These are phyloP conservation scores for Pseudoneurospora amorphoporcata DNA, from an alignment of 495 filamentous ascomycete genomes.

Conservation along the genomic window DNA sequence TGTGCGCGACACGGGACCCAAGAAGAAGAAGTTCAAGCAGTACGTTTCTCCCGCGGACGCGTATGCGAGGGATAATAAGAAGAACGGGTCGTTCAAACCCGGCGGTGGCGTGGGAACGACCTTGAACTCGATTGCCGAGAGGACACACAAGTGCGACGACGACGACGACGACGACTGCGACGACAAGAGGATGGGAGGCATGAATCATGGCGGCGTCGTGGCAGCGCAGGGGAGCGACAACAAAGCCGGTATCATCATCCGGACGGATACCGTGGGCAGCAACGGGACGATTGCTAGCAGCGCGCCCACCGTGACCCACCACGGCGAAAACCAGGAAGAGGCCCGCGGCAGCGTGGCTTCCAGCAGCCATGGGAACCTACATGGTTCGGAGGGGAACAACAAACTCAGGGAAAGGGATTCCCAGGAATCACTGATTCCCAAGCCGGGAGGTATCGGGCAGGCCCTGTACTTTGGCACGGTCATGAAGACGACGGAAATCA, in stretches of 20 bases:
- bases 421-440: not conserved
- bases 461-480: slow-evolving; percentile 2
- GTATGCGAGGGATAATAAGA: not conserved
- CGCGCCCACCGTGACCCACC: not conserved
- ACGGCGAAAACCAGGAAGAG: not conserved
- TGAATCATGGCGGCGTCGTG: not conserved
- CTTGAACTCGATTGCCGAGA: not conserved
- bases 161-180: no score
- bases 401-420: slow-evolving; percentile 5
- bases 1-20: slow-evolving; percentile 63
- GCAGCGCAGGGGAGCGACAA: not conserved
- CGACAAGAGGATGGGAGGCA: not conserved
- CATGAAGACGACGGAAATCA: slow-evolving; percentile 22
- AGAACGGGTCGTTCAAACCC: not conserved
- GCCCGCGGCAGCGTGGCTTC: not conserved
- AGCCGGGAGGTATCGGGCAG: not conserved
- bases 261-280: not conserved
- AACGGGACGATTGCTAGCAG: not conserved
- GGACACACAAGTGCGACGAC: not conserved
- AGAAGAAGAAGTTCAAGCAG: slow-evolving; percentile 59
- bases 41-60: slow-evolving; percentile 12
- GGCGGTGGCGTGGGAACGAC: not conserved
- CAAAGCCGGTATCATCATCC: not conserved
- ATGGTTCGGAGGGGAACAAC: not conserved
- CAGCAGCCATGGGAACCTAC: not conserved